These are phyloP conservation scores for Litsea cubeba DNA, from an alignment of 164 flowering plant species.

Conservation along the genomic window DNA sequence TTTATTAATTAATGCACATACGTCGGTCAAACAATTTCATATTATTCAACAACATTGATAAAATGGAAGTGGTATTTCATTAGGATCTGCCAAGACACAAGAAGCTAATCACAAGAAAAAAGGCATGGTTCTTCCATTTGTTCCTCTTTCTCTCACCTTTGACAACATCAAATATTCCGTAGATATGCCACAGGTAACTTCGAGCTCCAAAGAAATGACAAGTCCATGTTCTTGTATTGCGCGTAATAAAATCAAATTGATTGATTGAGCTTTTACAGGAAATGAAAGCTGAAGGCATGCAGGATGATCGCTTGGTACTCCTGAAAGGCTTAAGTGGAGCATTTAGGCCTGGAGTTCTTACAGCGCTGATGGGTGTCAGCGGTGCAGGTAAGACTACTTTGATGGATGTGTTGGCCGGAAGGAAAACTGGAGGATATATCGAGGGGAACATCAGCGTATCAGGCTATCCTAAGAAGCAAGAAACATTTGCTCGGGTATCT, in stretches of 20 bases:
- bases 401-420: too few species aligned
- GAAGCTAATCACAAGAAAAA: conserved; percentile 9
- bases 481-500: too few species aligned
- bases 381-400: conserved; percentile 57
- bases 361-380: conserved; percentile 55
- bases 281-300: conserved; percentile 45
- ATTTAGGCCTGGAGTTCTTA: conserved; percentile 51
- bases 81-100: not conserved
- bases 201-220: not conserved
- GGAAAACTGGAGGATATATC: too few species aligned
- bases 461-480: too few species aligned
- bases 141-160: conserved; percentile 41
- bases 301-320: conserved; percentile 30
- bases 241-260: too few species aligned
- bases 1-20: not conserved
- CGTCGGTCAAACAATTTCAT: not conserved
- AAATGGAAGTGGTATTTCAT: too few species aligned
- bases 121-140: conserved; percentile 53
- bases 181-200: conserved; percentile 49
- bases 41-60: too few species aligned
- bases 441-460: too few species aligned
- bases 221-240: too few species aligned
- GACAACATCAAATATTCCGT: conserved; percentile 40
- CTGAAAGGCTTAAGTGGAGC: conserved; percentile 41
- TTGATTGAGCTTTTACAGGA: conserved; percentile 29